Conservation (phyloP, 495 filamentous ascomycete genomes). For the Immersiella caudata region DNA sequence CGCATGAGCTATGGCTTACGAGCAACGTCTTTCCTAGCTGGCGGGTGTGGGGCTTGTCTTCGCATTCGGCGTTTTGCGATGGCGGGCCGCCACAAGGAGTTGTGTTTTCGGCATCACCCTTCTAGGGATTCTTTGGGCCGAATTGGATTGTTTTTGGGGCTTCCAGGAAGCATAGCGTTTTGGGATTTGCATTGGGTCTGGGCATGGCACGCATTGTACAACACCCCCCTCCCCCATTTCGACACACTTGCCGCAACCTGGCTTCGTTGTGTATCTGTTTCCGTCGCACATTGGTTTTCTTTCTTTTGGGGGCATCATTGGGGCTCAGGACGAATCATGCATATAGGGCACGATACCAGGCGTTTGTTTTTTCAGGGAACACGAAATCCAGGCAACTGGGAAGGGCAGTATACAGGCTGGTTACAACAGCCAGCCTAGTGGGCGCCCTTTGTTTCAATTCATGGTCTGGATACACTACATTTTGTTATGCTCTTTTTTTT, state of each 20-base stretch:
- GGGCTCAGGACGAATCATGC: slow-evolving; percentile 22
- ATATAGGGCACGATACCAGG: slow-evolving; percentile 39
- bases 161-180: slow-evolving; percentile 31
- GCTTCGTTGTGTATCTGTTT: slow-evolving; percentile 15
- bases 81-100: neutral
- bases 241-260: neutral
- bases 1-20: neutral
- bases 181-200: slow-evolving; percentile 23
- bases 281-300: slow-evolving; percentile 9
- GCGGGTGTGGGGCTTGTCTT: neutral
- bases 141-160: neutral
- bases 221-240: slow-evolving; percentile 9
- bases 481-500: neutral
- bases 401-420: slow-evolving; percentile 1
- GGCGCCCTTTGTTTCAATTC: slow-evolving; percentile 16
- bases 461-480: slow-evolving; percentile 8
- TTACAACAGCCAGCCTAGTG: neutral
- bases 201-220: slow-evolving; percentile 28
- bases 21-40: neutral
- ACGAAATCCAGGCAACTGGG: slow-evolving; percentile 34
- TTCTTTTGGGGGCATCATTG: slow-evolving; percentile 12
- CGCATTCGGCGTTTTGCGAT: neutral
- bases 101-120: slow-evolving; percentile 2
- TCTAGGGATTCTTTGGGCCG: neutral
- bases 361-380: slow-evolving; percentile 26